These are phyloP conservation scores for Berkeleyomyces rouxiae DNA, from an alignment of 2,329 filamentous ascomycete species.

Conservation along the genomic window DNA sequence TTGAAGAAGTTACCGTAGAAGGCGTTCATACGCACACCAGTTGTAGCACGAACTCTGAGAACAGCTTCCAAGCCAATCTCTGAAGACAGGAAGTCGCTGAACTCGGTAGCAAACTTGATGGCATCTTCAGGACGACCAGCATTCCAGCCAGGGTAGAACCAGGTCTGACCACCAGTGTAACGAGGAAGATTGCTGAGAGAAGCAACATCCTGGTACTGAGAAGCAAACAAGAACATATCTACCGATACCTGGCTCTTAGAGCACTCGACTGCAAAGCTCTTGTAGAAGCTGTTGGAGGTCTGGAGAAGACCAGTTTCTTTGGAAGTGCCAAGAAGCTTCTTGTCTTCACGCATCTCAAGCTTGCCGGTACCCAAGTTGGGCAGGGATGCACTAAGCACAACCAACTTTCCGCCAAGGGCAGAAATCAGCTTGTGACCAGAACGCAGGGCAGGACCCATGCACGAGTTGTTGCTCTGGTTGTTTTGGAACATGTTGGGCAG, in stretches of 20 bases:
- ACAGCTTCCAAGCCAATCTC: conserved; percentile 95
- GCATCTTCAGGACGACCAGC: conserved; percentile 86
- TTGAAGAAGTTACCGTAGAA: conserved; percentile 99
- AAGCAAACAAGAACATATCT: conserved; percentile 94
- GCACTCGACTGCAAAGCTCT: conserved; percentile 96
- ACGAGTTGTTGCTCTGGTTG: conserved; percentile 77
- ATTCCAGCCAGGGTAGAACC: conserved; percentile 97
- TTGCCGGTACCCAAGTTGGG: conserved; percentile 83
- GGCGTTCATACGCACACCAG: conserved; percentile 85
- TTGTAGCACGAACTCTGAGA: conserved; percentile 84
- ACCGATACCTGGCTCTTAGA: conserved; percentile 98
- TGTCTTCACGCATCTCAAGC: conserved; percentile 87
- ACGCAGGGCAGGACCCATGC: conserved; percentile 83
- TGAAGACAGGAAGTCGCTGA: conserved; percentile 89
- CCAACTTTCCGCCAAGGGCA: conserved; percentile 84
- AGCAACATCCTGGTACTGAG: conserved; percentile 92
- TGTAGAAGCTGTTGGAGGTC: conserved; percentile 93
- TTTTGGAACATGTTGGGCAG: conserved; percentile 94
- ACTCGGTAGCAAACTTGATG: conserved; percentile 93
- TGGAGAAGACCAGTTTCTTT: conserved; percentile 81
- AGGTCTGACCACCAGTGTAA: conserved; percentile 94
- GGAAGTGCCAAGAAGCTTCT: conserved; percentile 83
- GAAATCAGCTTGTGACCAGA: conserved; percentile 94
- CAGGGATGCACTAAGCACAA: conserved; percentile 74
- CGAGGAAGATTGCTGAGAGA: conserved; percentile 87